Evolutionary conservation across 257 asterid species (phyloP).

Genomic region (Nyctanthes arbortristis): DNA sequence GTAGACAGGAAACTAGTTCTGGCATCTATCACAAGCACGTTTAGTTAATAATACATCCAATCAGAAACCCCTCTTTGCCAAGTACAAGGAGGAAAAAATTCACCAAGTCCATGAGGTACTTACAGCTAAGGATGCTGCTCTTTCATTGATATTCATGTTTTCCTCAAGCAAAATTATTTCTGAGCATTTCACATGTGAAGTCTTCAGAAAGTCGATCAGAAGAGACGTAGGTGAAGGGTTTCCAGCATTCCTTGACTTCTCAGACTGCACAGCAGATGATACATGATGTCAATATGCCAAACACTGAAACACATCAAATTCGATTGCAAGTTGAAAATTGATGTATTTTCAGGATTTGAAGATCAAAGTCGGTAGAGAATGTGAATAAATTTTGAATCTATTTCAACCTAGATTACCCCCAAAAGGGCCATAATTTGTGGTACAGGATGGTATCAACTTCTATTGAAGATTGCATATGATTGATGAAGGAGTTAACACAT

Average conservation of each 20-base stretch:
- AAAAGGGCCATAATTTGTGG: background rate
- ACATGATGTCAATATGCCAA: conserved; percentile 12
- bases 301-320: conserved; percentile 14
- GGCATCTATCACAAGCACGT: no score
- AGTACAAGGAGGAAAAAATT: conserved; percentile 12
- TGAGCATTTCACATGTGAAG: conserved; percentile 41
- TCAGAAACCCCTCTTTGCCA: conserved; percentile 3
- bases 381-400: conserved; percentile 1
- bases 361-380: background rate
- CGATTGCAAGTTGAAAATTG: conserved; percentile 15
- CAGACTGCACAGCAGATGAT: conserved; percentile 61
- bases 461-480: background rate
- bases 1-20: background rate
- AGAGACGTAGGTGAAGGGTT: conserved; percentile 59
- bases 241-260: conserved; percentile 89
- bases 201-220: conserved; percentile 54
- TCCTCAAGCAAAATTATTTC: conserved; percentile 72
- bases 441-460: background rate
- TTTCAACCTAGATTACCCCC: background rate
- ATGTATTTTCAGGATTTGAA: background rate
- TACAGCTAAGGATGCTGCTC: conserved; percentile 70
- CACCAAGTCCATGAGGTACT: conserved; percentile 25
- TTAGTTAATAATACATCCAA: background rate
- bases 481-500: background rate
- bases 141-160: conserved; percentile 81